Percentiles rank a stretch among this genome's conserved stretches.
phyloP scores from a whole-genome alignment of 176 grass and related monocot species.

The Leersia perrieri region DNA sequence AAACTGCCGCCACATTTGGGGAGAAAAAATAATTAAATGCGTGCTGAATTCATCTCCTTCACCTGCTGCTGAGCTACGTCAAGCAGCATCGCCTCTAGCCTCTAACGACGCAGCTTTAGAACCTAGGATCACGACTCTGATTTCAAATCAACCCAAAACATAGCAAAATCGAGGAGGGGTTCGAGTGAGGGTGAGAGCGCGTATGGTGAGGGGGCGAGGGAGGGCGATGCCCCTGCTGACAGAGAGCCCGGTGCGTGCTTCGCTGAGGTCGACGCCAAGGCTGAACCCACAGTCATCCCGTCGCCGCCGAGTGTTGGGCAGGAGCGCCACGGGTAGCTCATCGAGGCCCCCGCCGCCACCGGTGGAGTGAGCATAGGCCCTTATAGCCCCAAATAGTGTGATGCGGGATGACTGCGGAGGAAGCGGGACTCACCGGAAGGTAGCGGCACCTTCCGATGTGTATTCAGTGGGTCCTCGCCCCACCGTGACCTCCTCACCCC shows the following conservation, averaged over 20 bases:
- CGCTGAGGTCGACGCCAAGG: slow-evolving; percentile 77
- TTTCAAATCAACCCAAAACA: not conserved
- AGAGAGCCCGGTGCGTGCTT: slow-evolving; percentile 60
- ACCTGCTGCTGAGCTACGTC: slow-evolving; percentile 66
- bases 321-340: slow-evolving; percentile 37
- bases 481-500: too few species aligned
- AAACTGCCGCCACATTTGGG: not conserved
- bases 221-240: slow-evolving; percentile 60
- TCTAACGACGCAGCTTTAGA: slow-evolving; percentile 56
- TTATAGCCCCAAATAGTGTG: not conserved
- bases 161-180: not conserved
- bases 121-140: slow-evolving; percentile 53
- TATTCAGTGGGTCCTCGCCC: too few species aligned
- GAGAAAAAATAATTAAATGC: too few species aligned
- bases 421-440: not conserved
- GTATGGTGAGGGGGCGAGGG: slow-evolving; percentile 70
- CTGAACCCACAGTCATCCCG: slow-evolving; percentile 68
- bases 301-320: slow-evolving; percentile 63
- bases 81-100: slow-evolving; percentile 72
- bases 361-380: slow-evolving; percentile 6
- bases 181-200: not conserved
- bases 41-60: not conserved
- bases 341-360: not conserved
- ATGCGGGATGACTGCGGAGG: not conserved
- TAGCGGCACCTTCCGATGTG: not conserved